Base-by-base conservation (phyloP, 371 early-diverging fungal species). In the Synchytrium microbalum region DNA sequence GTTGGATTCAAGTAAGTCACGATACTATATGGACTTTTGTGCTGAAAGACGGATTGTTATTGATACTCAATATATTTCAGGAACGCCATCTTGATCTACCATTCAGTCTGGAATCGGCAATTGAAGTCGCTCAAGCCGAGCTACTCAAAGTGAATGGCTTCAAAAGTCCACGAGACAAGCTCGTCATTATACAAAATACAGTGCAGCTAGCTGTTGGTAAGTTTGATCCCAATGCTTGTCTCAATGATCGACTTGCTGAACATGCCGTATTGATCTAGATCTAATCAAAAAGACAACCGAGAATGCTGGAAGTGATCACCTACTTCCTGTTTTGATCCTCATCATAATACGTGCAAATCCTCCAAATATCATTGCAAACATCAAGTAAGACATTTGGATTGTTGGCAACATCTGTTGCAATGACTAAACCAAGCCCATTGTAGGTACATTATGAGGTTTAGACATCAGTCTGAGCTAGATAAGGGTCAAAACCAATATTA, bases 51-150 rank as follows among this genome's bases (percentile, higher is more conserved):
- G 13, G 28, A 13, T 13, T 55, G 25, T 55, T 55, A 25, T 51
- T n/a, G 10, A 32, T 32, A 8, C 23, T 64, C 2, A 16, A 29
- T 55, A 24, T 66, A 25, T 29, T 32, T 26, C 10, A 75, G 67
- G 79, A 80, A 60, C 63, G 67, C 2, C 80, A 80, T 62, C 64
- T 80, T 46, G 80, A 80, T 63, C 64, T 80, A 27, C 67, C 72
- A 10, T 73, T 74, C 60, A 54, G 61, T 24, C 67, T 77, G 38
- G 64, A 72, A 8, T 57, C 60, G 46, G 63, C 56, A 8, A 67
- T 80, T 8, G 74, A 72, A 38, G 67, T 73, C 26, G 78, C 73
- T 1, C 71, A 74, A 62, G 75, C 66, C 0, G 80, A 80, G 63
- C 56, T 80, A 30, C 51, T 69, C 26, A 65, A 70, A n/a, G 60